Conservation (phyloP, 2,329 filamentous ascomycete species). For the Hortaea werneckii region DNA sequence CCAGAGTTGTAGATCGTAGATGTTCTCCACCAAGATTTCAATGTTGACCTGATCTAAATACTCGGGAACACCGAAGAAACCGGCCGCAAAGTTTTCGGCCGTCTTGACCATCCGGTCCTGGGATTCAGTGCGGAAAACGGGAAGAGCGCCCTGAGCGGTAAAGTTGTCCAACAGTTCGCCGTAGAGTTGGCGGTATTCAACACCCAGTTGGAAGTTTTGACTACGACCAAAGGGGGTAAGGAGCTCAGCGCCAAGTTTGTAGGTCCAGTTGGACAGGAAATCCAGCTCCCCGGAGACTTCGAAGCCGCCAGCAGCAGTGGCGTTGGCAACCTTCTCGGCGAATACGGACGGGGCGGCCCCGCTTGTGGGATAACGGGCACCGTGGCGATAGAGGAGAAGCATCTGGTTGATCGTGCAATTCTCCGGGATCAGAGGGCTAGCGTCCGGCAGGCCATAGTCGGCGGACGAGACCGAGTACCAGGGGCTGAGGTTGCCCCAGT, state of each 20-base stretch:
- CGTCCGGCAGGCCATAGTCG: background rate
- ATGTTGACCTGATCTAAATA: background rate
- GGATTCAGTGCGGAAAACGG: conserved; percentile 60
- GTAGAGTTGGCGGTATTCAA: background rate
- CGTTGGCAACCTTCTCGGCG: background rate
- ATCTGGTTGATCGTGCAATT: background rate
- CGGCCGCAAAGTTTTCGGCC: conserved; percentile 65
- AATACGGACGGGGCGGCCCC: background rate
- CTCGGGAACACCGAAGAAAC: conserved; percentile 56
- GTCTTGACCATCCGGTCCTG: conserved; percentile 68
- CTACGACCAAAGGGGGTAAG: background rate
- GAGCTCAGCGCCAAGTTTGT: background rate
- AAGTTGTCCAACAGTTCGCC: conserved; percentile 1
- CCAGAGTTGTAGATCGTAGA: conserved; percentile 54
- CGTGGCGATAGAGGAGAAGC: background rate
- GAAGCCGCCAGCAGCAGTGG: background rate
- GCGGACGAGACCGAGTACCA: background rate
- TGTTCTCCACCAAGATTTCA: conserved; percentile 53
- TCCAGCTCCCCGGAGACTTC: background rate
- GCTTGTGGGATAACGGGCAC: background rate
- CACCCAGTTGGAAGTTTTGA: background rate
- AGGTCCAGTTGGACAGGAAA: background rate
- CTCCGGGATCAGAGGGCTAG: background rate
- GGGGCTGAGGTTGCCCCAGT: background rate
- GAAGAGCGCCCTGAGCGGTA: background rate